Percentiles rank a stretch among this genome's conserved stretches.
Evolutionary conservation across 148 eudicot genomes (phyloP).

Genomic region (Pouteria glomerata): DNA sequence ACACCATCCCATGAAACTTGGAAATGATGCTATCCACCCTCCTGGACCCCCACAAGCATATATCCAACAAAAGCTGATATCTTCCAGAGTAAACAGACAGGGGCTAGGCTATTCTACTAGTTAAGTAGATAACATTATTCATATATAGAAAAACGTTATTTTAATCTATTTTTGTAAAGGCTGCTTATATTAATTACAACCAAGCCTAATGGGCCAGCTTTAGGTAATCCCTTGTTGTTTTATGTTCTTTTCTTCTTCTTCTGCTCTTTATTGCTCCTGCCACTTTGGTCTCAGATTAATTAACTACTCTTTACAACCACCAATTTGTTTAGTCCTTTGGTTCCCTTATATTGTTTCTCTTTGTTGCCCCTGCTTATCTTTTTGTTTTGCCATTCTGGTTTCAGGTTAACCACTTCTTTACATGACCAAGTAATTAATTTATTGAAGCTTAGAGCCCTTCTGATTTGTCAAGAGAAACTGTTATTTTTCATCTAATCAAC

Average conservation of each 20-base stretch:
- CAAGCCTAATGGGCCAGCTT: no score
- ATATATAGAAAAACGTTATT: background rate
- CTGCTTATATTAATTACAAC: background rate
- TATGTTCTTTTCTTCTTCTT: no score
- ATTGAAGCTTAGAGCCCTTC: no score
- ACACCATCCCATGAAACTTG: background rate
- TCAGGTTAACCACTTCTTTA: background rate
- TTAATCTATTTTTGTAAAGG: background rate
- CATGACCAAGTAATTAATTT: no score
- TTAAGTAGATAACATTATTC: background rate
- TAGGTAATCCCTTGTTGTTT: no score
- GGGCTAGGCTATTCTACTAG: background rate
- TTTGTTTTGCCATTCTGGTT: background rate
- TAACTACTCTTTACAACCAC: no score
- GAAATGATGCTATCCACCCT: background rate
- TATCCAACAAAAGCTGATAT: conserved; percentile 3
- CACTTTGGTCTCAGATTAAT: no score
- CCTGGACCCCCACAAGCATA: background rate
- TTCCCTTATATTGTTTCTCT: background rate
- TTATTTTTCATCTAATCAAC: background rate
- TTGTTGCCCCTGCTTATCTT: background rate
- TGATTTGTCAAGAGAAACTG: background rate
- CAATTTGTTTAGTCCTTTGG: background rate
- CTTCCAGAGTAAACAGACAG: background rate
- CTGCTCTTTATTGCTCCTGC: no score